Evolutionary conservation across 768 basidiomycete genomes (phyloP).

Genomic region (Trametes villosa): DNA sequence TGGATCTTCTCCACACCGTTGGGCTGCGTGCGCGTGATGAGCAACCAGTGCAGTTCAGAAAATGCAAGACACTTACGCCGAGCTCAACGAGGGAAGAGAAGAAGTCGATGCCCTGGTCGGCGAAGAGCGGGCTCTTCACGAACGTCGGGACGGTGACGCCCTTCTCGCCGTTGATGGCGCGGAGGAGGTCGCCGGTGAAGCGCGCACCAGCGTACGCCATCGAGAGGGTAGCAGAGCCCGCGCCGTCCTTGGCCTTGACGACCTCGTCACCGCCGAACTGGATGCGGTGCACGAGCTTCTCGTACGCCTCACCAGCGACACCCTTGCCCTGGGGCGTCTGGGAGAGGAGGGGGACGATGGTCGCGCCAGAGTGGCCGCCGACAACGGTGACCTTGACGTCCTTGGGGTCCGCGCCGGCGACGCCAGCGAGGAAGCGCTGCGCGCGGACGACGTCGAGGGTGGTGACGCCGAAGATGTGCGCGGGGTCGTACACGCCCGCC

Average conservation of each 20-base stretch:
- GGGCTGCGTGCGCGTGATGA: conserved; percentile 43
- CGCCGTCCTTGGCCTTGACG: conserved; percentile 95
- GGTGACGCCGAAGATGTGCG: conserved; percentile 92
- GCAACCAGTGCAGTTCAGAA: neutral
- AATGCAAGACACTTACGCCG: conserved; percentile 60
- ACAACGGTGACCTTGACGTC: conserved; percentile 82
- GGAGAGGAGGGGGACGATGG: conserved; percentile 94
- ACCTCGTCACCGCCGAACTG: conserved; percentile 99
- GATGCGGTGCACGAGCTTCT: conserved; percentile 87
- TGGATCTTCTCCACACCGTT: conserved; percentile 94
- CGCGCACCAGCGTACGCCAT: conserved; percentile 82
- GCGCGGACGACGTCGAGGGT: conserved; percentile 98
- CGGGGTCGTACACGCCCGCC: conserved; percentile 90
- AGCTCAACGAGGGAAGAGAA: conserved; percentile 96
- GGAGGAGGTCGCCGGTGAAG: conserved; percentile 64
- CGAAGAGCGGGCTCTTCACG: conserved; percentile 88
- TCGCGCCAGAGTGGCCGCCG: conserved; percentile 96
- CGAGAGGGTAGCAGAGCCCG: conserved; percentile 74
- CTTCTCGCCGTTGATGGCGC: conserved; percentile 68
- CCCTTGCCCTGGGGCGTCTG: conserved; percentile 72
- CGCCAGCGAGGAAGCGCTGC: conserved; percentile 81
- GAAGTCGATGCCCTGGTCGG: conserved; percentile 86
- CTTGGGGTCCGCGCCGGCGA: conserved; percentile 66
- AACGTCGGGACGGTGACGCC: conserved; percentile 79
- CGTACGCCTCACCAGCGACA: conserved; percentile 75